phyloP scores from a whole-genome alignment of 2,329 filamentous ascomycete genomes.

The Colletotrichum sp. region DNA sequence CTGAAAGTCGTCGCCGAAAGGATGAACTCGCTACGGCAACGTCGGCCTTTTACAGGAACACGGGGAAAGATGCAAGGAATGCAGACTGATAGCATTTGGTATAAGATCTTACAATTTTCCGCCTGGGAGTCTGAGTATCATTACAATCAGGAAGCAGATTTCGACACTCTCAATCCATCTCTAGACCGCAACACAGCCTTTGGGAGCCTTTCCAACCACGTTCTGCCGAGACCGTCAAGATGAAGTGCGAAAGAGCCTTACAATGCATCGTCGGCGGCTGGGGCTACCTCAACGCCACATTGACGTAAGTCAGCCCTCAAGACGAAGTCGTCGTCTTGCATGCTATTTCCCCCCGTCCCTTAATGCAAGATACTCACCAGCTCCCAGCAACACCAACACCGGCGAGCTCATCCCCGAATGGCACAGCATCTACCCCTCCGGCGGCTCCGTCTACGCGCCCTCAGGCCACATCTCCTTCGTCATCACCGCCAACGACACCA shows the following conservation, averaged over 20 bases:
- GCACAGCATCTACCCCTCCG: slow-evolving; percentile 11
- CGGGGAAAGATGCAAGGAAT: fast-evolving
- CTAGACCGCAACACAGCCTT: neutral
- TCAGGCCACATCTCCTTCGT: slow-evolving; percentile 2
- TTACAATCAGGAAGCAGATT: neutral
- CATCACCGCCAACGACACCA: slow-evolving; percentile 7
- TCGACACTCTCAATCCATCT: neutral
- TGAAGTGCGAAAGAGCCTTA: slow-evolving; percentile 2
- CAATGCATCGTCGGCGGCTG: neutral
- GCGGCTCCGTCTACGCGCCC: neutral
- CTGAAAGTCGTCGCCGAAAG: neutral
- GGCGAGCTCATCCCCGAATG: slow-evolving; percentile 1
- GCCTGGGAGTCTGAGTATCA: fast-evolving
- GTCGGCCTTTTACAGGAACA: neutral
- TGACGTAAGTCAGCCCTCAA: neutral
- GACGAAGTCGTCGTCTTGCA: neutral
- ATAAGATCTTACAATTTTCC: fast-evolving
- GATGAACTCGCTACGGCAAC: neutral
- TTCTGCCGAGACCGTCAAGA: neutral
- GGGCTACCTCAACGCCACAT: slow-evolving; percentile 5
- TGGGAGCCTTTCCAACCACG: fast-evolving
- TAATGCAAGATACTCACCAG: neutral
- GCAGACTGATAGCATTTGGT: fast-evolving
- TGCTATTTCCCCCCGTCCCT: fast-evolving
- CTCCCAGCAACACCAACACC: neutral